Evolutionary conservation across 805 yeast species (phyloP), one percentile per base, ranked within the genome.

Genomic region (Sugiyamaella americana): DNA sequence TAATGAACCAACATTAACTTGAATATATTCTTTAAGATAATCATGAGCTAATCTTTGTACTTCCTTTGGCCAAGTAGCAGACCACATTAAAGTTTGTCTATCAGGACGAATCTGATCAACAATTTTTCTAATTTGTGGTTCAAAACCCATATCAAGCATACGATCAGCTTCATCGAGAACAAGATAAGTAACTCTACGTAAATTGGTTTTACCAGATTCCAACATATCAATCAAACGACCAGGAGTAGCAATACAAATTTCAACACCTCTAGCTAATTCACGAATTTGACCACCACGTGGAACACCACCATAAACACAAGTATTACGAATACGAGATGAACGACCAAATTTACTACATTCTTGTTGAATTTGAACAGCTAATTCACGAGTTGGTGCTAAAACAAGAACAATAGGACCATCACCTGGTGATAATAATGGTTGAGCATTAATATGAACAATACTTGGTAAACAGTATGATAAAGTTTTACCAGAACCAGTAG

Each of bases 111-210:
- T 93, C 77, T 91, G 98, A 61, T 84, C 89, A 58, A 93, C 91
- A 69, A 93, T 93, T 73, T 91, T 91, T 78, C 98, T 83, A 70
- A 93, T 93, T 78, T 91, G 98, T 58, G 98, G 98, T 76, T 93
- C 98, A 69, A 93, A 93, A 69, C 98, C 98, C 98, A 93, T 93
- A 75, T 93, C 98, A 73, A 93, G 80, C 98, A 93, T 93, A 78
- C 98, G 86, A 72, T 93, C 98, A 63, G 98, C 98, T 79, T 93
- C 98, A 71, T 93, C 98, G 62, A 93, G 78, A 53, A 93, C 98
- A 67, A 93, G 78, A 72, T 93, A 93, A 45, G 98, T 93, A 53
- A 93, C 96, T 75, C 98, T 86, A 68, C 86, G 82, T 63, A 93
- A 77, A 73, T 91, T 93, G 50, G 98, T 93, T 74, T 85, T 89